Conservation (phyloP, 768 basidiomycete species). For the Tricholomella constricta region DNA sequence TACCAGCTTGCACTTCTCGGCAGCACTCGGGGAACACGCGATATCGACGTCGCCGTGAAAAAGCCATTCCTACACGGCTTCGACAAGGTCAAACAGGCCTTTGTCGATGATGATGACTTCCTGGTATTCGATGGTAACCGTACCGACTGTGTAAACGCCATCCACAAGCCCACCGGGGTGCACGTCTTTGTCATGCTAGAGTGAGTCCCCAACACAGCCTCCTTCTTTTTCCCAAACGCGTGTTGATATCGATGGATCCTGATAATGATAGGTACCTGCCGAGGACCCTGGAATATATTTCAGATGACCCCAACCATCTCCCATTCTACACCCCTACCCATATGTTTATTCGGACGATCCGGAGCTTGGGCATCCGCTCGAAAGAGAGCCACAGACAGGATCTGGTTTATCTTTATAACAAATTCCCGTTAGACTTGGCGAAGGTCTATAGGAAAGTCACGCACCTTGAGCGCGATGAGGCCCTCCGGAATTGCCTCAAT, state of each 20-base stretch:
- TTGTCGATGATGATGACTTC: constrained; percentile 9
- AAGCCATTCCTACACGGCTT: constrained; percentile 13
- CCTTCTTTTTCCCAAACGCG: not conserved
- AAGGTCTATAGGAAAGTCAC: constrained; percentile 12
- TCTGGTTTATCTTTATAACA: constrained; percentile 7
- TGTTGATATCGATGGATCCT: not conserved
- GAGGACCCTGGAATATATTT: constrained; percentile 1
- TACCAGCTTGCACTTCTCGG: constrained; percentile 9
- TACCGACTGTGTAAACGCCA: constrained; percentile 10
- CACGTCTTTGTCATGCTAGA: constrained; percentile 11
- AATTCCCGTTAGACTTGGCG: constrained; percentile 4
- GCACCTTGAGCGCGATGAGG: constrained; percentile 1
- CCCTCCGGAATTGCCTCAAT: constrained; percentile 1
- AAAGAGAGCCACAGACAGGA: constrained; percentile 14
- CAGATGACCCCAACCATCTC: constrained; percentile 6
- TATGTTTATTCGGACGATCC: constrained; percentile 11
- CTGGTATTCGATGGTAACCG: constrained; percentile 11
- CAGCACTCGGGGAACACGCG: constrained; percentile 8
- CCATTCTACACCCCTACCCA: constrained; percentile 11
- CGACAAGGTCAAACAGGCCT: constrained; percentile 15
- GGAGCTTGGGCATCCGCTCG: not conserved
- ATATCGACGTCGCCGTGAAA: constrained; percentile 13
- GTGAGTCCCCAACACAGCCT: constrained; percentile 5
- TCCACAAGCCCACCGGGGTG: constrained; percentile 9
- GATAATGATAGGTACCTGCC: constrained; percentile 9